These are phyloP conservation scores for Pseudonectria foliicola DNA, from an alignment of 2,329 filamentous ascomycete genomes.

Conservation along the genomic window DNA sequence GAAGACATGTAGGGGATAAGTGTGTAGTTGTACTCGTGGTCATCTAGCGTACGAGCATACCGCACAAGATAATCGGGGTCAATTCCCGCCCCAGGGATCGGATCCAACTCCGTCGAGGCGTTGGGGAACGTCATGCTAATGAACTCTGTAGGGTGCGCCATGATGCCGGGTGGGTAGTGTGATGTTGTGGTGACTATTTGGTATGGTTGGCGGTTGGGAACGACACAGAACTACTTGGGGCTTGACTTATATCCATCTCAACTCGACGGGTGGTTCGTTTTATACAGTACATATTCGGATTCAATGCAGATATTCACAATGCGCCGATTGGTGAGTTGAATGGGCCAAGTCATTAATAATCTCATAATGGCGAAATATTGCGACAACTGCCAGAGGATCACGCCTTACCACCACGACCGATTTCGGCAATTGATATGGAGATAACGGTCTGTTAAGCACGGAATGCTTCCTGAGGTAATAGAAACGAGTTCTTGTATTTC, in stretches of 20 bases:
- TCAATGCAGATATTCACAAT: not conserved
- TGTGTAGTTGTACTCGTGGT: slow-evolving; percentile 56
- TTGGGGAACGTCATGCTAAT: slow-evolving; percentile 53
- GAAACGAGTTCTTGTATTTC: too few species aligned
- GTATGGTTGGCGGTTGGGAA: too few species aligned
- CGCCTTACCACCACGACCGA: slow-evolving; percentile 18
- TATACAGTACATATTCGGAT: slow-evolving; percentile 8
- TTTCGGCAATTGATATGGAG: slow-evolving; percentile 7
- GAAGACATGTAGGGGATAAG: slow-evolving; percentile 52
- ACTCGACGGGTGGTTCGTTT: not conserved
- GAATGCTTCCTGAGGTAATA: too few species aligned
- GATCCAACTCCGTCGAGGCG: slow-evolving; percentile 47
- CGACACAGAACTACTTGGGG: not conserved
- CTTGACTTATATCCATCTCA: not conserved
- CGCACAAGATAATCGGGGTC: slow-evolving; percentile 49
- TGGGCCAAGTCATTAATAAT: slow-evolving; percentile 16
- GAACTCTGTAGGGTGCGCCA: slow-evolving; percentile 40
- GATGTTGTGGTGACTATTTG: too few species aligned
- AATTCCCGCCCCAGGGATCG: slow-evolving; percentile 42
- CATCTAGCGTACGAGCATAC: slow-evolving; percentile 50
- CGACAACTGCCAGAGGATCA: slow-evolving; percentile 17
- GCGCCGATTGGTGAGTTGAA: slow-evolving; percentile 1
- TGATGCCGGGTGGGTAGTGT: too few species aligned
- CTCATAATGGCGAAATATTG: slow-evolving; percentile 20
- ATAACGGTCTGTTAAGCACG: too few species aligned